Base-by-base conservation (phyloP, 1,139 yeast genomes). In the Geotrichum carabidarum region DNA sequence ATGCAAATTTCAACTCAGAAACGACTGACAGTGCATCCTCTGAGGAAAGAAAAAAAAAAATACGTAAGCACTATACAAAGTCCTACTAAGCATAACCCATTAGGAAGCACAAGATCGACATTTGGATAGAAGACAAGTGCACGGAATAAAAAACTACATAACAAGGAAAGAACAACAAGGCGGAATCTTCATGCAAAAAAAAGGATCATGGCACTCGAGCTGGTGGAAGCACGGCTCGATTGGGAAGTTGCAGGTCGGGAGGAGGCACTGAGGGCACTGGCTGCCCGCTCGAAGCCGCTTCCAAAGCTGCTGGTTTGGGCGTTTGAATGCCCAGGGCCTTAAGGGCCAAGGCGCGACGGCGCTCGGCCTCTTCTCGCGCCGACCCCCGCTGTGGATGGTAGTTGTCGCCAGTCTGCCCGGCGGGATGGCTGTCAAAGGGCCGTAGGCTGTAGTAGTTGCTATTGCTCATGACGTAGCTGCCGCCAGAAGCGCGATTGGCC, bases 301-400 rank as follows among this genome's bases (percentile, higher is more conserved):
- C 30, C 6, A 8, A 27, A 7, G 18, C 35, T 6, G 18, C 17
- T 7, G 31, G 36, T 11, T 30, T 44, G 15, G 38, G 12, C 11
- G 46, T 15, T 34, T 44, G 18, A 15, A 31, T 11, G 47, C 44
- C 43, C 57, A 89, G 75, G 31, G 89, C 93, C 64, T 86, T 85
- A 56, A 89, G 71, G 0, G 96, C 96, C 50, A 89, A 81, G 62
- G 86, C 93, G 68, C 95, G 79, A 68, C 96, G 79, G 68, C 97
- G 79, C 66, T 89, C 96, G 22, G 94, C 91, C 83, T 48, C 86
- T 3, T 68, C 70, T 35, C 62, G 49, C 12, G 59, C 48, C 44
- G 51, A 48, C 15, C 47, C 46, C 9, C 18, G 54, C n/a, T 44
- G 48, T 7, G 22, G 34, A 31, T 31, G 8, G 38, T 15, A 34